phyloP scores from a whole-genome alignment of 495 filamentous ascomycete species.

The Podospora sp. region DNA sequence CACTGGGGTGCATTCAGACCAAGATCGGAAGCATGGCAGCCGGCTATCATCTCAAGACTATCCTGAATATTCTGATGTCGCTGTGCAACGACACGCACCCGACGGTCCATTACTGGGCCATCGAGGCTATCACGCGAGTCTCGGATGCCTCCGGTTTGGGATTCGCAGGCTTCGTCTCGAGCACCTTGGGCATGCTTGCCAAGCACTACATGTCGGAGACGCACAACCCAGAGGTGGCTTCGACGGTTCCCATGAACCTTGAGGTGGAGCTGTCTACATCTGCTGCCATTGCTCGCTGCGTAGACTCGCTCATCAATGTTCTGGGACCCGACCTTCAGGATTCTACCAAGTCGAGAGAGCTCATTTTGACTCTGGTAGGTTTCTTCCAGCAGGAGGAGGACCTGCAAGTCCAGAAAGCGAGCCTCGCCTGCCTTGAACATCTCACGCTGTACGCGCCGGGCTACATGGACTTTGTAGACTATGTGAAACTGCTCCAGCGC shows the following conservation, averaged over 20 bases:
- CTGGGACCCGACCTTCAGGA: slow-evolving; percentile 95
- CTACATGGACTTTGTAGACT: slow-evolving; percentile 77
- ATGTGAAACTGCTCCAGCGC: slow-evolving; percentile 79
- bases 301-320: slow-evolving; percentile 96
- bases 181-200: slow-evolving; percentile 87
- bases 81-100: slow-evolving; percentile 95
- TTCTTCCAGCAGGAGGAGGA: slow-evolving; percentile 83
- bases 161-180: slow-evolving; percentile 86
- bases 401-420: slow-evolving; percentile 70
- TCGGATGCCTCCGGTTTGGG: slow-evolving; percentile 91
- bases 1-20: slow-evolving; percentile 89
- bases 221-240: slow-evolving; percentile 81
- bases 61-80: slow-evolving; percentile 92
- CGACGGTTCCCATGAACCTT: slow-evolving; percentile 80
- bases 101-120: slow-evolving; percentile 91
- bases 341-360: slow-evolving; percentile 82
- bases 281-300: slow-evolving; percentile 79
- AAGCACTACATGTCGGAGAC: slow-evolving; percentile 90
- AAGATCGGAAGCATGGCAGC: slow-evolving; percentile 98
- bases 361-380: slow-evolving; percentile 83
- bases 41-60: slow-evolving; percentile 94
- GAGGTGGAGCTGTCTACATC: slow-evolving; percentile 81
- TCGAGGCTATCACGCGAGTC: slow-evolving; percentile 84
- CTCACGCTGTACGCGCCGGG: slow-evolving; percentile 88
- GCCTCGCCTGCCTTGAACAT: slow-evolving; percentile 84